Evolutionary conservation across 768 basidiomycete genomes (phyloP), one percentile per base, ranked within the genome.

Genomic region (Podaxis sp.): DNA sequence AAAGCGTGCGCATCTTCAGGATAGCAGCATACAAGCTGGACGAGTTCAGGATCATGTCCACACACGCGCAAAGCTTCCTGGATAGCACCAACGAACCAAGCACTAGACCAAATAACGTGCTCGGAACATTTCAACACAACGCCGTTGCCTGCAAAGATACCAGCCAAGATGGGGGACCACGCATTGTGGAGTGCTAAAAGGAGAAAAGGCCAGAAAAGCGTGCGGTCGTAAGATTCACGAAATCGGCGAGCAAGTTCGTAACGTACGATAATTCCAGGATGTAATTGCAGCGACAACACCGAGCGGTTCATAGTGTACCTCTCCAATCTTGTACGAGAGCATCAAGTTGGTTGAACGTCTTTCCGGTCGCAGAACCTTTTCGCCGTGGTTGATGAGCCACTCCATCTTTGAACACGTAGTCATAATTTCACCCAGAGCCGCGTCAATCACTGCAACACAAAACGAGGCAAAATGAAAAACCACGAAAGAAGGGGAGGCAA

Each of bases 321-420:
- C 80, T 1, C 89, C 87, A 44, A 80, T 84, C 76, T 95, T 95
- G 77, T 95, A 91, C 48, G 76, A 81, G 65, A 93, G 76, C 73
- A 93, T 79, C 46, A 89, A 74, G 69, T 88, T 89, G 36, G 81
- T 80, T 40, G 80, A 79, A 66, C 97, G 81, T 11, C 80, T 82
- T 67, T 95, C 88, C 0, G 95, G 93, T 65, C 78, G 78, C 37
- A 99, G 77, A 44, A 82, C 86, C 24, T 80, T 75, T 72, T 97
- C 94, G 44, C 95, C 97, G 65, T 96, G 85, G 6, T 87, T 84
- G 50, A 99, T 83, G 17, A 98, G 71, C 91, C 91, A 99, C 66
- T 96, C 91, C 76, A 98, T 79, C 73, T 99, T 99, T 11, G 93
- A 91, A 70, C 93, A 91, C 0, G 95, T 97, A n/a, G 91, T 92